Base-by-base conservation (phyloP, 2,329 filamentous ascomycete genomes). In the Aspergillus phoenicis region DNA sequence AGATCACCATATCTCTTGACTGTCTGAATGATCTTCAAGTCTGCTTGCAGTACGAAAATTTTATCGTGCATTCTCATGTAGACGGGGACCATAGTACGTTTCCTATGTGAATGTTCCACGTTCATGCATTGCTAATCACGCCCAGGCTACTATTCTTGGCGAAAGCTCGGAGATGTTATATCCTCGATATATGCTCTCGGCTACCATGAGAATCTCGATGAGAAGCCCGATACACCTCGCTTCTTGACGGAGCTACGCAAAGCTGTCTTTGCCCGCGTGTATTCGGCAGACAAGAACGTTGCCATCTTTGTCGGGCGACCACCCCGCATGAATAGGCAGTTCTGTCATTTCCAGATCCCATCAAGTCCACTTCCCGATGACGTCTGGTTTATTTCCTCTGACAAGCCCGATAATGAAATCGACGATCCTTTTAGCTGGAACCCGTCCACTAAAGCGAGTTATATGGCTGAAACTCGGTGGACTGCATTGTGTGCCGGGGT, bases 241-340 rank as follows among this genome's bases (percentile, higher is more conserved):
- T 81, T 80, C n/a, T 61, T 82, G 0, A 66, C 68, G 4, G 71
- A 78, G 20, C 61, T 82, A 4, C 72, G 80, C 6, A 73, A 75
- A 57, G 68, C 71, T 0, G 73, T 74, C 0, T 81, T 81, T 61
- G 77, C 76, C 2, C 70, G 76, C 2, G 73, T 75, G 4, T 83
- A 81, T 62, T 78, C 79, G 0, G 77, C 77, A 0, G 81, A 83
- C 63, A 83, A 82, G 62, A 81, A 79, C 22, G 69, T 82, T 8
- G 77, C 79, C 0, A 77, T 82, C 3, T 83, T 83, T 51, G 73
- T 83, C 13, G 81, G 81, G 5, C 75, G 81, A 1, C 81, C 81
- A 1, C 79, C 80, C 2, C 73, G 81, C 4, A 77, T 83, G 55
- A 72, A 71, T 26, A 72, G 74, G 33, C 72, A 73, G 4, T 81